Conservation (phyloP, 257 asterid genomes). For the Lycium barbarum region DNA sequence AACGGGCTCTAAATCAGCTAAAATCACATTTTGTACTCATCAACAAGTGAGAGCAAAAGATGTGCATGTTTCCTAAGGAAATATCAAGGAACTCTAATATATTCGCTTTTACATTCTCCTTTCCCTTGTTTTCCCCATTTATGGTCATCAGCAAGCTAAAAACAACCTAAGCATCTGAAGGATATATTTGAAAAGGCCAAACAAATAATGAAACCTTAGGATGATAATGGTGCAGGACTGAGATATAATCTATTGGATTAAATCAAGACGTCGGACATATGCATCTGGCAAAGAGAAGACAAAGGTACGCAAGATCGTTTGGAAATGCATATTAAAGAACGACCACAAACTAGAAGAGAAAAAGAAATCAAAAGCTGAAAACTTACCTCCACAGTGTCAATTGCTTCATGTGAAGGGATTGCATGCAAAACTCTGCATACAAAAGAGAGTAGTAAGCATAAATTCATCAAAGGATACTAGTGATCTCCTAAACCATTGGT, state of each 20-base stretch:
- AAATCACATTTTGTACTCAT: neutral
- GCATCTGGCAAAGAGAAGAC: neutral
- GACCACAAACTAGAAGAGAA: neutral
- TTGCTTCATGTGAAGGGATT: conserved; percentile 94
- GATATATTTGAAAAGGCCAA: conserved; percentile 18
- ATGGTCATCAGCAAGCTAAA: neutral
- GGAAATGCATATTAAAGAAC: neutral
- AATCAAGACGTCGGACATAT: neutral
- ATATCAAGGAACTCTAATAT: neutral
- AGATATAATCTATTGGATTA: neutral
- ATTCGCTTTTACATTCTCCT: neutral
- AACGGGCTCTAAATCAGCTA: neutral
- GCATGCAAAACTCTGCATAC: conserved; percentile 87
- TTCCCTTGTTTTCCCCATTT: conserved; percentile 4
- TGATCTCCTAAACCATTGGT: neutral
- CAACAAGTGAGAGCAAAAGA: neutral
- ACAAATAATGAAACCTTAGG: neutral
- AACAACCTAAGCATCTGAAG: conserved; percentile 15
- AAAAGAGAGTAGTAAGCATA: neutral
- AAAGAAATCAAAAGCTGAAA: conserved; percentile 20
- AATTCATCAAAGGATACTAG: neutral
- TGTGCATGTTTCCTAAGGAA: neutral
- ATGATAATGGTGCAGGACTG: neutral
- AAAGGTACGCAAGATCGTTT: neutral
- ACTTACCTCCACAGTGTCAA: conserved; percentile 93